These are phyloP conservation scores for Suillus hirtellus DNA, from an alignment of 768 basidiomycete species.

Conservation along the genomic window DNA sequence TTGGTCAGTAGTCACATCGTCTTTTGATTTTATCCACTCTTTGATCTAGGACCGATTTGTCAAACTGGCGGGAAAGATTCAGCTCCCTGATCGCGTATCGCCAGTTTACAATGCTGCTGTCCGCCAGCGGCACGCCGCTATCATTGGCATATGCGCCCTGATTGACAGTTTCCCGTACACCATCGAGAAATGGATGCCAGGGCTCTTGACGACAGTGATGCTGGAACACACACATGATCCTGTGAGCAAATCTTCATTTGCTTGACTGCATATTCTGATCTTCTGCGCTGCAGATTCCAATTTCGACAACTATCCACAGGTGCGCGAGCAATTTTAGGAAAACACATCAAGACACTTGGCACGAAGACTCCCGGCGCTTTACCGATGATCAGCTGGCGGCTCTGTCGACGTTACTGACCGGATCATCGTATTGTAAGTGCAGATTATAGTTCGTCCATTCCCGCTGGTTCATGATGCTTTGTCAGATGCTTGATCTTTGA, in stretches of 20 bases:
- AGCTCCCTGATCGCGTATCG: slow-evolving; percentile 64
- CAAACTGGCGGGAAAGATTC: slow-evolving; percentile 65
- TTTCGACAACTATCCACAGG: slow-evolving; percentile 79
- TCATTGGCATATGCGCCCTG: slow-evolving; percentile 87
- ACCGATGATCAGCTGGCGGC: slow-evolving; percentile 81
- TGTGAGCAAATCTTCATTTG: slow-evolving; percentile 32
- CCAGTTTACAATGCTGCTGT: slow-evolving; percentile 68
- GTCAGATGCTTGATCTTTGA: slow-evolving; percentile 12
- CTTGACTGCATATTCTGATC: slow-evolving; percentile 14
- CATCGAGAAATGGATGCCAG: slow-evolving; percentile 89
- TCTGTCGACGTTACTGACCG: slow-evolving; percentile 80
- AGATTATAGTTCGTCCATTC: slow-evolving; percentile 16
- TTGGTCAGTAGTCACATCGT: slow-evolving; percentile 28
- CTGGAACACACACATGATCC: slow-evolving; percentile 88
- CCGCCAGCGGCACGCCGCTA: slow-evolving; percentile 83
- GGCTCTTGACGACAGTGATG: slow-evolving; percentile 73
- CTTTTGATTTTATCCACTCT: neutral
- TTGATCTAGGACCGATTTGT: slow-evolving; percentile 69
- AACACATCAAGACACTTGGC: slow-evolving; percentile 89
- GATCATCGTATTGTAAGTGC: slow-evolving; percentile 77
- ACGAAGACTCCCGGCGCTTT: slow-evolving; percentile 85
- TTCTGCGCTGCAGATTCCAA: slow-evolving; percentile 57
- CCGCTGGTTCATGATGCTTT: slow-evolving; percentile 5
- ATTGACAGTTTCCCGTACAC: slow-evolving; percentile 93
- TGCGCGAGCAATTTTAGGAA: slow-evolving; percentile 80